Conservation (phyloP, 495 filamentous ascomycete genomes). For the Aspergillus taichungensis region DNA sequence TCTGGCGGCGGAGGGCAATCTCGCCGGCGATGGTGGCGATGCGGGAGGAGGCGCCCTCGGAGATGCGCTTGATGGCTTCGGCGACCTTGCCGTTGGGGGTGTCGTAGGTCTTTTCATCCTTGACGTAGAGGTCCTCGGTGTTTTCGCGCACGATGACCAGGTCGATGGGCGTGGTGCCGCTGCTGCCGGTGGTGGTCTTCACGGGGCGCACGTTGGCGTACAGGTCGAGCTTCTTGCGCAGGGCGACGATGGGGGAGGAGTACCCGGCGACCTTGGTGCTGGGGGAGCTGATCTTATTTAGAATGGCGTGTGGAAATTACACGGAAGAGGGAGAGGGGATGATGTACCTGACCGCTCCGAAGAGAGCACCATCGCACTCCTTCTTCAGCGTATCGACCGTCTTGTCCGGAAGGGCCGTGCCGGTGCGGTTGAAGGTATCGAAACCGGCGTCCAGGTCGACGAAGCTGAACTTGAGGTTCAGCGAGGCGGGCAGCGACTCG, state of each 20-base stretch:
- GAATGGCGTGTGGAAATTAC: background rate
- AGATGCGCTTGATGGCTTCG: slow-evolving; percentile 96
- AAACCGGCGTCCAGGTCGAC: slow-evolving; percentile 86
- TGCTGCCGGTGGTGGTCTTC: slow-evolving; percentile 58
- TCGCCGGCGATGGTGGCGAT: slow-evolving; percentile 92
- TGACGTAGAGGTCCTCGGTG: slow-evolving; percentile 98
- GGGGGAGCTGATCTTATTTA: slow-evolving; percentile 53
- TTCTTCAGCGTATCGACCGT: slow-evolving; percentile 76
- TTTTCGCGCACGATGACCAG: slow-evolving; percentile 98
- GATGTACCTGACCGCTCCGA: slow-evolving; percentile 78
- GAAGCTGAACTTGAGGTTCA: slow-evolving; percentile 89
- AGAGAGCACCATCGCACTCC: slow-evolving; percentile 93
- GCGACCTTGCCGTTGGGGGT: slow-evolving; percentile 72
- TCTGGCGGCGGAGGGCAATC: slow-evolving; percentile 79
- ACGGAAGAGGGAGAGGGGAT: background rate
- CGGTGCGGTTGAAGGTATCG: slow-evolving; percentile 83
- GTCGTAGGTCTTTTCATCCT: slow-evolving; percentile 80
- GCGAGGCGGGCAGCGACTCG: slow-evolving; percentile 74
- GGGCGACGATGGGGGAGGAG: slow-evolving; percentile 92
- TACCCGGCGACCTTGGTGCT: slow-evolving; percentile 84
- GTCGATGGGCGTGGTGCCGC: slow-evolving; percentile 63
- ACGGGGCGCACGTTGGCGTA: slow-evolving; percentile 98
- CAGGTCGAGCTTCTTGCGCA: slow-evolving; percentile 88
- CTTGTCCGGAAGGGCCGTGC: slow-evolving; percentile 77
- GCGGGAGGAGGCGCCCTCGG: slow-evolving; percentile 66